Base-by-base conservation (phyloP, 2,329 filamentous ascomycete species). In the Emydomyces testavorans region DNA sequence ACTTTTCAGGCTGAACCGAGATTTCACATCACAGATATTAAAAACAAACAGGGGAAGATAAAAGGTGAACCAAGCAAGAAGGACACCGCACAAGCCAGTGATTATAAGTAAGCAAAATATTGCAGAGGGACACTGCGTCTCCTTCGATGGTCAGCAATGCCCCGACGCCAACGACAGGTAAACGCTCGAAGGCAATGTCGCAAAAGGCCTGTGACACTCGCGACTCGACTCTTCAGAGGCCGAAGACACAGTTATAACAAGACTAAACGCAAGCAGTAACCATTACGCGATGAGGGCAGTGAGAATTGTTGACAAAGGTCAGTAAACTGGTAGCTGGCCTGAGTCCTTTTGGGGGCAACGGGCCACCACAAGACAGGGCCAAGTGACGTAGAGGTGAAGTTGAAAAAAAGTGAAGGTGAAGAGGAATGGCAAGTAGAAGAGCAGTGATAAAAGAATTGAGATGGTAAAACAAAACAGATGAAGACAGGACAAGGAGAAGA, bases 401-500 rank as follows among this genome's bases (percentile, higher is more conserved):
- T 49, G 52, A 48, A 42, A 46, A 47, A 48, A 46, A 37, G 49
- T 47, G 31, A 51, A 37, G 29, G 48, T 36, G 38, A 49, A 53
- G 36, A 48, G 16, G 37, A 39, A 44, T 24, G 46, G 49, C 20
- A 37, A 44, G 29, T 45, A 31, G n/a, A 31, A 43, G 49, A 42
- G 51, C 40, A 38, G 46, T 46, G 40, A 42, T 51, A 44, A 40
- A 53, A 42, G 24, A 38, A 21, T 31, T 41, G 34, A 49, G 38
- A 35, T 41, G 13, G 46, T 31, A 48, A 28, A 43, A 37, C 8
- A 46, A 15, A 15, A 38, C 16, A 28, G 34, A 21, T 29, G 3
- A 8, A 18, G 43, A 15, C 24, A 26, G 34, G 24, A 10, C 35
- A 15, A 24, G 26, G 31, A 7, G 36, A 16, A 40, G 50, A 45